These are phyloP conservation scores for Coelastrella sp. DNA, from an alignment of 139 green algal species.

Conservation along the genomic window DNA sequence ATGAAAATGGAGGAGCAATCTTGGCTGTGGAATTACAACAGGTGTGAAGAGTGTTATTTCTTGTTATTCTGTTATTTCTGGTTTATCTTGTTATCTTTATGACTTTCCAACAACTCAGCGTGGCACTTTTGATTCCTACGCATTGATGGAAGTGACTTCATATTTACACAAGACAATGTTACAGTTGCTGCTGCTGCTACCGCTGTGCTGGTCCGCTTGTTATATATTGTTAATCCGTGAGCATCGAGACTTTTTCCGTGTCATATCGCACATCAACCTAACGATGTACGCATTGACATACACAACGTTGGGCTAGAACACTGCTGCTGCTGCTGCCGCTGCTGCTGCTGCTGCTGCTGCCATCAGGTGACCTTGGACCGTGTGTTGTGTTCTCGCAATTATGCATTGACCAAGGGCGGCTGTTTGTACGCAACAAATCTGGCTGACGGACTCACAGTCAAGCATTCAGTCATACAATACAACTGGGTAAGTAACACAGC, in stretches of 20 bases:
- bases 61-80: neutral
- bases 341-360: neutral
- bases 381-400: neutral
- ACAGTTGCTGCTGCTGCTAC: no score
- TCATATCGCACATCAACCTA: no score
- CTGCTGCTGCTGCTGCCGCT: no score
- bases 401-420: neutral
- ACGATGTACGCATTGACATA: neutral
- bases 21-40: neutral
- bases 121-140: no score
- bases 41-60: neutral
- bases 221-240: no score
- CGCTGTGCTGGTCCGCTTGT: no score
- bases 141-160: no score
- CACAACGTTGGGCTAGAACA: neutral
- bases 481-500: conserved; percentile 21
- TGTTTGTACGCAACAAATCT: neutral
- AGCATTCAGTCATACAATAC: neutral
- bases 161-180: no score
- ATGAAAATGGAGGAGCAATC: neutral
- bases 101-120: no score
- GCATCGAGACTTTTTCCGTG: no score
- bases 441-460: neutral
- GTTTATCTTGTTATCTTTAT: no score
- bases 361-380: neutral